phyloP scores from a whole-genome alignment of 1,284 basidiomycete species.

The Cystobasidiaceae sp. region DNA sequence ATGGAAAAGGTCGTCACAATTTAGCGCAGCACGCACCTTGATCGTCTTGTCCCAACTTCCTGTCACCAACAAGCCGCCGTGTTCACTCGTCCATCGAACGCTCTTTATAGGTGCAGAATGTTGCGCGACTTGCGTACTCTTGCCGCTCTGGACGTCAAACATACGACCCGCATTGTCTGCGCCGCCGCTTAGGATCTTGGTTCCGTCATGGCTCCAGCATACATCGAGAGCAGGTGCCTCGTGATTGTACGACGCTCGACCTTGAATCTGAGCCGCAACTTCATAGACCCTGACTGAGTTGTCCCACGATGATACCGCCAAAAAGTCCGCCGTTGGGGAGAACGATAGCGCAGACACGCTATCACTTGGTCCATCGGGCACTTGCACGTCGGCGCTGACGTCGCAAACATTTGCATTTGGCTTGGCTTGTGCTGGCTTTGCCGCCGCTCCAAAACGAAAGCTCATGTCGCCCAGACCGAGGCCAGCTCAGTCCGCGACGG shows the following conservation, averaged over 20 bases:
- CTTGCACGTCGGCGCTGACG: constrained; percentile 11
- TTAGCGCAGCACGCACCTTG: too few relatives aligned
- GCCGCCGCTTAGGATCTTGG: constrained; percentile 73
- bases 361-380: constrained; percentile 60
- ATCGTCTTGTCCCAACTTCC: constrained; percentile 79
- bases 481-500: too few relatives aligned
- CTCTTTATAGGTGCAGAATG: constrained; percentile 77
- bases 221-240: constrained; percentile 75
- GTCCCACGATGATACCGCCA: constrained; percentile 55
- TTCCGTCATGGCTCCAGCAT: constrained; percentile 76
- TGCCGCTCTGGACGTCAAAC: constrained; percentile 70
- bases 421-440: constrained; percentile 8
- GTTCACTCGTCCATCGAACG: constrained; percentile 68
- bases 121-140: constrained; percentile 61
- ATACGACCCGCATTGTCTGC: constrained; percentile 75
- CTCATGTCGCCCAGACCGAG: too few relatives aligned
- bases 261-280: constrained; percentile 57
- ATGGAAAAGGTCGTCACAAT: too few relatives aligned
- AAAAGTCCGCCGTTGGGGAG: constrained; percentile 60
- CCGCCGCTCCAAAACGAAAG: neutral
- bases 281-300: constrained; percentile 57
- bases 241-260: constrained; percentile 77
- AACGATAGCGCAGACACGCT: constrained; percentile 67
- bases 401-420: neutral
- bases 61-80: constrained; percentile 68